Evolutionary conservation across 305 asterid genomes (phyloP).

Genomic region (Stenogyne calaminthoides): DNA sequence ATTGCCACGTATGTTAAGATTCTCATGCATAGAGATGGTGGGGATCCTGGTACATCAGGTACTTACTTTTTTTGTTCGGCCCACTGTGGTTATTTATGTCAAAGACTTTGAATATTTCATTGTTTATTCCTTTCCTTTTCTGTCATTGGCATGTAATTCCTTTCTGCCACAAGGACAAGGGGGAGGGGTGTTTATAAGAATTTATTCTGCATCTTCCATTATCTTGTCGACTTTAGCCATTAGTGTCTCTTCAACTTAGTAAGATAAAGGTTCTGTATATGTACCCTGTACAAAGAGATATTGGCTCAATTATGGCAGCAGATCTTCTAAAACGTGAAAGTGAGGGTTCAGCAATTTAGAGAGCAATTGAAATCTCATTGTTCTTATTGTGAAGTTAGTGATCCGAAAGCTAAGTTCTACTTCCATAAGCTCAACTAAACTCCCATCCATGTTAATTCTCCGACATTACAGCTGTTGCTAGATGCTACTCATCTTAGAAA

Average conservation of each 20-base stretch:
- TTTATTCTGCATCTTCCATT: too few relatives aligned
- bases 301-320: neutral
- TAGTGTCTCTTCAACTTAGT: neutral
- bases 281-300: neutral
- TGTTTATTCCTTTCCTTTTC: neutral
- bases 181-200: too few relatives aligned
- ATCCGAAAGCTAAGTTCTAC: neutral
- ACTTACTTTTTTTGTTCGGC: slow-evolving; percentile 20
- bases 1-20: slow-evolving; percentile 68
- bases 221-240: too few relatives aligned
- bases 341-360: neutral
- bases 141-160: slow-evolving; percentile 10
- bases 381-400: slow-evolving; percentile 1
- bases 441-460: neutral
- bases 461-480: neutral
- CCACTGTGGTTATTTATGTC: neutral
- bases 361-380: neutral
- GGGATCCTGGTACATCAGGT: slow-evolving; percentile 81
- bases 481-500: neutral
- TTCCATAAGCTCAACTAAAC: slow-evolving; percentile 4
- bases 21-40: slow-evolving; percentile 69
- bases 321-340: neutral
- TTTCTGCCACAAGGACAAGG: neutral
- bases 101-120: neutral
- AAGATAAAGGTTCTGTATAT: neutral